Percentiles rank a stretch among this genome's conserved stretches.
phyloP scores from a whole-genome alignment of 169 alveolate species.

The Plasmodium vinckei region DNA sequence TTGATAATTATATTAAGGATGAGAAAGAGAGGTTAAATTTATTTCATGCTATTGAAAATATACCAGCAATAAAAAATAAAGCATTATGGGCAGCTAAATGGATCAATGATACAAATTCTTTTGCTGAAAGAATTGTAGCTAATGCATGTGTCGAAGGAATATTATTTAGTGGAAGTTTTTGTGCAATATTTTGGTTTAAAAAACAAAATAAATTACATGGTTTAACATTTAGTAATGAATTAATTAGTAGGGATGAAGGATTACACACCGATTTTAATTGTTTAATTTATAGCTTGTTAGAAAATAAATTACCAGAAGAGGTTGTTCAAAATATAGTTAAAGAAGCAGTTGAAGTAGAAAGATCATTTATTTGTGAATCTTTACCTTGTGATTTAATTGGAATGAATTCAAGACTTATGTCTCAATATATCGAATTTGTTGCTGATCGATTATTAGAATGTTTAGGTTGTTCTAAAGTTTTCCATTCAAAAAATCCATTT shows the following conservation, averaged over 20 bases:
- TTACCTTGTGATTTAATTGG: conserved; percentile 98
- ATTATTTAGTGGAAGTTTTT: conserved; percentile 97
- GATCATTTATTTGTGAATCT: conserved; percentile 96
- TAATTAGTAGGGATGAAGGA: conserved; percentile 99
- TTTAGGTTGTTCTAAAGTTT: conserved; percentile 94
- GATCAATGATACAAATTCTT: conserved; percentile 94
- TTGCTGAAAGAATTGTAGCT: conserved; percentile 97
- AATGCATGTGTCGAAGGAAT: conserved; percentile 98
- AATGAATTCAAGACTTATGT: conserved; percentile 97
- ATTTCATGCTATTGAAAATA: conserved; percentile 95
- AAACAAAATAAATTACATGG: conserved; percentile 98
- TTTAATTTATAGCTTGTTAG: conserved; percentile 93
- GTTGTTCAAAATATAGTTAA: conserved; percentile 94
- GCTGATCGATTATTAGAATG: conserved; percentile 97
- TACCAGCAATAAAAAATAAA: conserved; percentile 94
- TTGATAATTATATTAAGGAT: conserved; percentile 93
- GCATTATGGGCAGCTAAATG: conserved; percentile 99
- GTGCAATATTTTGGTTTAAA: conserved; percentile 99
- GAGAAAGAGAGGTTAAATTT: conserved; percentile 93
- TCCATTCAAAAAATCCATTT: conserved; percentile 95
- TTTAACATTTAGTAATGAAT: conserved; percentile 96
- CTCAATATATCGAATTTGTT: conserved; percentile 96
- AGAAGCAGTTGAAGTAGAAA: conserved; percentile 98
- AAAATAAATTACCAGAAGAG: conserved; percentile 91
- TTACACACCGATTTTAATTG: conserved; percentile 99